These are phyloP conservation scores for Cadophora gregata DNA, from an alignment of 2,329 filamentous ascomycete genomes.

Conservation along the genomic window DNA sequence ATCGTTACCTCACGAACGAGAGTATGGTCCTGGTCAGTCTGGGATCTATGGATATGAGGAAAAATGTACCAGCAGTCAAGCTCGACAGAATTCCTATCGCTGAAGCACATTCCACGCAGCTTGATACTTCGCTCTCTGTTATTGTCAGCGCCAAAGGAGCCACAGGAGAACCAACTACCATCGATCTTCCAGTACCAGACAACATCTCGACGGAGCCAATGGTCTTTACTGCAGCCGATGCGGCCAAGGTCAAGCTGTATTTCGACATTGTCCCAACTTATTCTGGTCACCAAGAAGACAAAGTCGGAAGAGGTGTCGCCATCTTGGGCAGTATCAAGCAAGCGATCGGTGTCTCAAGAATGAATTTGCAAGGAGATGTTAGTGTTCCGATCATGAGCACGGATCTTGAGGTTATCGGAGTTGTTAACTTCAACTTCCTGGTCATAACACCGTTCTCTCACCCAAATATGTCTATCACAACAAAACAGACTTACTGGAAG, in stretches of 20 bases:
- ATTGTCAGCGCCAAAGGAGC: conserved; percentile 88
- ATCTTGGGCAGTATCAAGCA: conserved; percentile 86
- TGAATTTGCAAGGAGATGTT: conserved; percentile 89
- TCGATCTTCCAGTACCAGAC: conserved; percentile 92
- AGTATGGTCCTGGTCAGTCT: conserved; percentile 91
- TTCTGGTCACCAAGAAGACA: conserved; percentile 84
- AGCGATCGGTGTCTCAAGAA: conserved; percentile 81
- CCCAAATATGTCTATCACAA: conserved; percentile 90
- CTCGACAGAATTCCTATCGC: conserved; percentile 87
- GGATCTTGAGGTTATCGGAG: conserved; percentile 87
- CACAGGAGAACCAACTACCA: conserved; percentile 82
- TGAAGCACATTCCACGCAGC: conserved; percentile 88
- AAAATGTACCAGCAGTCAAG: conserved; percentile 78
- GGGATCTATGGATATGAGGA: conserved; percentile 93
- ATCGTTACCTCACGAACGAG: conserved; percentile 89
- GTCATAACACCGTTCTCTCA: conserved; percentile 94
- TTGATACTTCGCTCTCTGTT: conserved; percentile 92
- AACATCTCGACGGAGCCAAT: conserved; percentile 94
- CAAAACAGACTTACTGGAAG: conserved; percentile 95
- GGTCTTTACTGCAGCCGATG: conserved; percentile 81
- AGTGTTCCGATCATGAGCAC: conserved; percentile 87
- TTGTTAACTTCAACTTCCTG: conserved; percentile 95
- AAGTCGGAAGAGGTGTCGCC: conserved; percentile 88
- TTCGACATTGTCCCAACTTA: conserved; percentile 98
- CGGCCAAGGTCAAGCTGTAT: conserved; percentile 81